Evolutionary conservation across 345 rosid genomes (phyloP).

Genomic region (Brassica carinata): DNA sequence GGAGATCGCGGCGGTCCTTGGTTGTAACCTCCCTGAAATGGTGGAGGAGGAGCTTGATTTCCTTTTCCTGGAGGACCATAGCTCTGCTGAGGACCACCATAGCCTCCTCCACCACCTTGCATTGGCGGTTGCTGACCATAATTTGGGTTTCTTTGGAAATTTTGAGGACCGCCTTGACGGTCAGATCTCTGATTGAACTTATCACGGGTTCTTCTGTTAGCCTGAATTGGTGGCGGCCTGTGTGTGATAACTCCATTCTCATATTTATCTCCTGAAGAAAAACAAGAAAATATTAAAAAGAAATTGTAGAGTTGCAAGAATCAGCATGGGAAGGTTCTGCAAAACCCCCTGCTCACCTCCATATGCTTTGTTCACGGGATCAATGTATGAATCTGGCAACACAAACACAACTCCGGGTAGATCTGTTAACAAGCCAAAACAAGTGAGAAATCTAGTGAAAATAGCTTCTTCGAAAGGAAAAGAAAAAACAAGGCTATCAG

Average conservation of each 20-base stretch:
- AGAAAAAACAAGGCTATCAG: neutral
- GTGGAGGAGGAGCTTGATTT: conserved; percentile 36
- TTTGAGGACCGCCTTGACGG: conserved; percentile 44
- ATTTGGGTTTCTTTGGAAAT: conserved; percentile 49
- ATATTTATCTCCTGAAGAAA: conserved; percentile 74
- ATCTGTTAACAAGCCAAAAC: conserved; percentile 47
- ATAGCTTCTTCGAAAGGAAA: neutral
- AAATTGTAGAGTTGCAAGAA: neutral
- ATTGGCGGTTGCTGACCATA: conserved; percentile 45
- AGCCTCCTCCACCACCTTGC: conserved; percentile 54
- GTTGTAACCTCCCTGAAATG: conserved; percentile 46
- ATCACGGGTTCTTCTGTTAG: conserved; percentile 50
- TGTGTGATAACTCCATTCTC: conserved; percentile 80
- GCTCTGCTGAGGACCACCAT: conserved; percentile 53
- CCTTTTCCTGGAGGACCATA: conserved; percentile 46
- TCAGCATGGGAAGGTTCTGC: neutral
- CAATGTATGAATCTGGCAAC: conserved; percentile 92
- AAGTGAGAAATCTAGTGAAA: neutral
- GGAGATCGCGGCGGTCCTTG: conserved; percentile 28
- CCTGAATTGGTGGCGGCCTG: conserved; percentile 78
- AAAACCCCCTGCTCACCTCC: conserved; percentile 58
- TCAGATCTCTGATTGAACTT: conserved; percentile 45
- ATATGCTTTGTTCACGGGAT: conserved; percentile 82
- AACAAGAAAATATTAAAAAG: neutral
- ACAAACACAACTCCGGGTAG: conserved; percentile 82